Base-by-base conservation (phyloP, 768 basidiomycete genomes). In the Boletus pseudo-olivaceus region DNA sequence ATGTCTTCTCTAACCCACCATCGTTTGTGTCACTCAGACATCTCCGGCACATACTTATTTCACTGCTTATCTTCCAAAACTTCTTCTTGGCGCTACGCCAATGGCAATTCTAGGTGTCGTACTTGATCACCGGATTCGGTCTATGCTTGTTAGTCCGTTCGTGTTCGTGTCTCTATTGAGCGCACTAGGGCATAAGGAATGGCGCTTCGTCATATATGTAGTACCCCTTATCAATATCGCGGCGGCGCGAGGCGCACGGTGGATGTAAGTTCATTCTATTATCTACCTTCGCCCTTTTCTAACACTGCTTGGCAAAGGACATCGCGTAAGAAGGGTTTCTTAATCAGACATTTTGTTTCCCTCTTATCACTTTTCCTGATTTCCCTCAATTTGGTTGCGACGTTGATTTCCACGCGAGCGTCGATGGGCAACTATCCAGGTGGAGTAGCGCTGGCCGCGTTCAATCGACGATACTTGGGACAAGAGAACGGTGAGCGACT, bases 141-240 rank as follows among this genome's bases (percentile, higher is more conserved):
- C 71, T 4, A 73, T 88, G 35, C 69, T 86, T 5, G 46, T 78
- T 10, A 81, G 86, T 0, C 75, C 81, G 3, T 27, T 84, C 5
- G 53, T 64, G 1, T 89, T 87, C 55, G 64, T 92, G 8, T 68
- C 65, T 3, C 60, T 86, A 3, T 81, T 98, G 67, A 94, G 93
- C 66, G 75, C 67, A 30, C 75, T 98, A 1, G 86, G 82, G 0
- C 97, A 99, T 72, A 99, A 99, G 68, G 97, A 99, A 72, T 99
- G 97, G 97, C 82, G 97, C 7, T 99, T 99, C 71, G 76, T 98
- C 53, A 79, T 93, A 8, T 98, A 98, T 64, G 79, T 84, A 17
- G 81, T 98, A 0, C 94, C 95, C 0, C 65, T 83, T 2, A 75
- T 93, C 69, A 96, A 97, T 61, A 69, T 94, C 4, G 82, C 86